Percentiles rank a stretch among this genome's conserved stretches.
Conservation (phyloP, 306 rosid species). For the Senna tora region DNA sequence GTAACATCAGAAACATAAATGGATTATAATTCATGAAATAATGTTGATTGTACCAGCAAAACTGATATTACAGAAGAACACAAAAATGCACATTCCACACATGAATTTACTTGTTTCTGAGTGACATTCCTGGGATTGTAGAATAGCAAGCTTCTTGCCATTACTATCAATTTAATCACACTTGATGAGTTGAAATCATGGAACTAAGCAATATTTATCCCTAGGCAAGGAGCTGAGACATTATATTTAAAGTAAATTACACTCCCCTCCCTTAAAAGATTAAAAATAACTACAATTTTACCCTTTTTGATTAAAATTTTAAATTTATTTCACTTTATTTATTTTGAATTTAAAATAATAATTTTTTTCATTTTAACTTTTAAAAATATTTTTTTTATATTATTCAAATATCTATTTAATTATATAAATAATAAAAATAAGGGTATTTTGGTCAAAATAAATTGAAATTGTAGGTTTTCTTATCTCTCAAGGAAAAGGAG, state of each 20-base stretch:
- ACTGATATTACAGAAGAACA: conserved; percentile 19
- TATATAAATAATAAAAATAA: no score
- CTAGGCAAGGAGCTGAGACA: conserved; percentile 14
- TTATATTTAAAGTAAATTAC: conserved; percentile 13
- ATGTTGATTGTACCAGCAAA: conserved; percentile 11
- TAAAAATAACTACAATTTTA: no score
- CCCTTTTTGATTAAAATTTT: no score
- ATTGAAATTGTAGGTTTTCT: no score
- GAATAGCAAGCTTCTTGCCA: background rate
- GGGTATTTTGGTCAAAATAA: no score
- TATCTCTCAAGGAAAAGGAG: no score
- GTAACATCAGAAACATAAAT: background rate
- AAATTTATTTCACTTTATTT: no score
- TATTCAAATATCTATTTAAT: no score
- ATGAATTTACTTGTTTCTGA: background rate
- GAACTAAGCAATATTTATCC: conserved; percentile 14
- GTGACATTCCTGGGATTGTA: conserved; percentile 1
- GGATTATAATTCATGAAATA: background rate
- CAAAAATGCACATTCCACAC: background rate
- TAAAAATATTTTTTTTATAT: no score
- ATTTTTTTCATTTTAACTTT: no score
- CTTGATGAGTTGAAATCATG: conserved; percentile 15
- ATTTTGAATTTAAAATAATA: no score
- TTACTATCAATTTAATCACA: conserved; percentile 12
- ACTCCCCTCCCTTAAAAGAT: no score